A percentile compares a stretch with the other conserved stretches of the same genome.
Conservation (phyloP, 2,329 filamentous ascomycete genomes). For the Aspergillus neoniger region DNA sequence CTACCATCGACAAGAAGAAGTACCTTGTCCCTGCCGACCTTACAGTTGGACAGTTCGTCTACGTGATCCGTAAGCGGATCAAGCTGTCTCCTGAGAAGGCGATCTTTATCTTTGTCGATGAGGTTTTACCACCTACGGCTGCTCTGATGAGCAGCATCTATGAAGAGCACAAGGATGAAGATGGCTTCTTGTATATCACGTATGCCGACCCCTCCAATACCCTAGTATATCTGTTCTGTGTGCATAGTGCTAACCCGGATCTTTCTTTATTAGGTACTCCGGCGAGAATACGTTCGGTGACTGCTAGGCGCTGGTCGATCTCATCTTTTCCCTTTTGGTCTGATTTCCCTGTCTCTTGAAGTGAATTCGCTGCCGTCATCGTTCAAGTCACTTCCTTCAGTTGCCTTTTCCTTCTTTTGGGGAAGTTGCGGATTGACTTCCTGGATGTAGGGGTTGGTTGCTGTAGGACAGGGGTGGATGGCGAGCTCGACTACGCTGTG, state of each 20-base stretch:
- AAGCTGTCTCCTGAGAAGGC: slow-evolving; percentile 99
- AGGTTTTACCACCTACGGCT: slow-evolving; percentile 93
- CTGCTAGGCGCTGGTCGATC: slow-evolving; percentile 19
- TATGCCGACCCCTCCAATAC: slow-evolving; percentile 45
- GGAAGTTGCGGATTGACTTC: slow-evolving; percentile 11
- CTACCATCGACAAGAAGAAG: slow-evolving; percentile 99
- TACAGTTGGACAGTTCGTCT: slow-evolving; percentile 99
- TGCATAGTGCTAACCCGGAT: neutral
- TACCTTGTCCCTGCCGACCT: slow-evolving; percentile 96
- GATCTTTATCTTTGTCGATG: slow-evolving; percentile 99
- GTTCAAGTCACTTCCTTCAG: slow-evolving; percentile 14
- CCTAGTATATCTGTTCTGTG: neutral
- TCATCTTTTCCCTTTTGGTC: neutral
- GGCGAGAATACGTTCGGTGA: slow-evolving; percentile 97
- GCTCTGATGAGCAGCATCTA: slow-evolving; percentile 99
- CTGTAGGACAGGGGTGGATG: slow-evolving; percentile 16
- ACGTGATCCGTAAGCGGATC: slow-evolving; percentile 99
- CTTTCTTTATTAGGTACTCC: slow-evolving; percentile 65
- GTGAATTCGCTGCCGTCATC: neutral
- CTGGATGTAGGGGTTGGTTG: slow-evolving; percentile 11
- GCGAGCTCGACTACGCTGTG: slow-evolving; percentile 20
- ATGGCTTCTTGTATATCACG: slow-evolving; percentile 97
- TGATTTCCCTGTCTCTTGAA: neutral
- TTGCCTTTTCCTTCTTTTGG: slow-evolving; percentile 1
- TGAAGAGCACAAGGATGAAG: slow-evolving; percentile 92